Base-by-base conservation (phyloP, 2,329 filamentous ascomycete genomes). In the Trichoderma sp. region DNA sequence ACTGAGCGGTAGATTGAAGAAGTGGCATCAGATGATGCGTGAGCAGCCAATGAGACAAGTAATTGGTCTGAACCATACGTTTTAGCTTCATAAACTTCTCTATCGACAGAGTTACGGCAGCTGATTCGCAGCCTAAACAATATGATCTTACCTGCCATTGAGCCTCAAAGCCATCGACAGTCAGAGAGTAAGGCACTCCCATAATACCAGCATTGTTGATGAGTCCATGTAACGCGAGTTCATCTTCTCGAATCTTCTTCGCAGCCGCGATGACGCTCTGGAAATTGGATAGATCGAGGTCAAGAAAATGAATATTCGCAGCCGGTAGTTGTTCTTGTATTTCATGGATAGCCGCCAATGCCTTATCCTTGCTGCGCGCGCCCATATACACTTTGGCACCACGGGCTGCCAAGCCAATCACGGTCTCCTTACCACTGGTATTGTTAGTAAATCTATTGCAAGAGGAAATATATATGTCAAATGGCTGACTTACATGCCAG, bases 171-270 rank as follows among this genome's bases (percentile, higher is more conserved):
- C 82, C 82, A 56, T 84, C 81, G 4, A 75, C 73, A 0, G 79
- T 79, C n/a, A 74, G 71, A 56, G 71, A 74, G 18, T 74, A 77
- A 11, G 76, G 74, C 2, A 78, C 72, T 0, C 75, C 81, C 82
- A 83, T 83, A 60, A 84, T 79, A 6, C 81, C 82, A 0, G 83
- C 82, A 72, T 82, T 83, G 72, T 83, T 83, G 56, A 84, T 77
- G 9, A 84, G 65, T 74, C 78, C 75, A 82, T 83, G 75, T 79
- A 78, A 57, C 32, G 73, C 70, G 30, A 75, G 73, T 73, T 82
- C 78, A 18, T 74, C 67, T 30, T 74, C 43, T 36, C 78, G 75
- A 30, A 83, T 75, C 56, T 72, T 73, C 57, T 77, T 77, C 4
- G 81, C 79, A 0, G 81, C 82, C 2, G 77, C 74, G 24, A 81